A percentile compares a stretch with the other conserved stretches of the same genome.
Conservation (phyloP, 1,139 yeast species). For the Kodamaea sp. region DNA sequence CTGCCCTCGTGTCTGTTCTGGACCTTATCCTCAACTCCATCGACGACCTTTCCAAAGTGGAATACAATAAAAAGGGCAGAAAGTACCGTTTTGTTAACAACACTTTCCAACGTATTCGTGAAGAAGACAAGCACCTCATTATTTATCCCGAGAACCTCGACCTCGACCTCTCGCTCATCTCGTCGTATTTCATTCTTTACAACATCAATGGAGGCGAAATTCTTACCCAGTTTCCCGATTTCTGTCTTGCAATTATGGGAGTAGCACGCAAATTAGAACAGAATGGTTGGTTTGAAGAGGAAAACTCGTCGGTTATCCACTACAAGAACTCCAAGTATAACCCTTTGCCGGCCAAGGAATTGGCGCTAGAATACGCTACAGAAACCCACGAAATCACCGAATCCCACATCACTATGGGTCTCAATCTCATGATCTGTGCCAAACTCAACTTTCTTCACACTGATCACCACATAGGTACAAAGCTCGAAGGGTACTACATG, state of each 20-base stretch:
- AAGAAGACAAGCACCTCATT: slow-evolving; percentile 53
- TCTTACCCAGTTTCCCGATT: slow-evolving; percentile 36
- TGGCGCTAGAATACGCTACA: slow-evolving; percentile 33
- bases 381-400: slow-evolving; percentile 19
- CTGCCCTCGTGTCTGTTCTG: slow-evolving; percentile 23
- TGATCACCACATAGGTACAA: slow-evolving; percentile 56
- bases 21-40: slow-evolving; percentile 23
- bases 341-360: slow-evolving; percentile 25
- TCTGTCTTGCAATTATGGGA: slow-evolving; percentile 52
- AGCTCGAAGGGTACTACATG: slow-evolving; percentile 49
- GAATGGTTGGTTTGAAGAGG: slow-evolving; percentile 53
- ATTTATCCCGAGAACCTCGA: slow-evolving; percentile 38
- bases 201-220: slow-evolving; percentile 39
- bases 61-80: slow-evolving; percentile 52
- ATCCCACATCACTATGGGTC: slow-evolving; percentile 43
- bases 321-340: slow-evolving; percentile 35
- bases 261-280: slow-evolving; percentile 51
- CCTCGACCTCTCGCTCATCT: slow-evolving; percentile 39
- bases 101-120: slow-evolving; percentile 50
- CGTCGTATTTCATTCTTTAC: slow-evolving; percentile 45
- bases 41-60: slow-evolving; percentile 37
- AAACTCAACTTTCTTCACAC: slow-evolving; percentile 58
- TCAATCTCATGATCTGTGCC: slow-evolving; percentile 46
- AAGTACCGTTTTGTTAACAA: slow-evolving; percentile 53
- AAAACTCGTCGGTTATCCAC: slow-evolving; percentile 45